phyloP scores from a whole-genome alignment of 164 flowering plant species.

The Vitis rupestris region DNA sequence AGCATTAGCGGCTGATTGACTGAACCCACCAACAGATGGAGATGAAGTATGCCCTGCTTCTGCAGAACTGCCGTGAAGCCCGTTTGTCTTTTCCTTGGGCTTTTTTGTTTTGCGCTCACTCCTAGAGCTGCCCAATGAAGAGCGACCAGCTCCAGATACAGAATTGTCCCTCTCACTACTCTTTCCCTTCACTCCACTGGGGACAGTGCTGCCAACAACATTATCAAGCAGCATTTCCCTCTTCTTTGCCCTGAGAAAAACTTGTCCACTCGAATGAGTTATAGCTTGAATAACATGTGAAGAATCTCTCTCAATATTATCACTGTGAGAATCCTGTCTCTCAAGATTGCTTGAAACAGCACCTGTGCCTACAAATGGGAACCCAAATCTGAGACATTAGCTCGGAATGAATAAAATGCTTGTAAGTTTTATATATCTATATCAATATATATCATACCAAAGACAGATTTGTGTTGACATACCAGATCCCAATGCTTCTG shows the following conservation, averaged over 20 bases:
- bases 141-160: slow-evolving; percentile 7
- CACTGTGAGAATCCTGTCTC: slow-evolving; percentile 12
- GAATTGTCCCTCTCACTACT: slow-evolving; percentile 29
- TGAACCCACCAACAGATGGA: slow-evolving; percentile 21
- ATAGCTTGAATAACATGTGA: slow-evolving; percentile 9
- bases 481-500: slow-evolving; percentile 46
- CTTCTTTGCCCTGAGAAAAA: slow-evolving; percentile 18
- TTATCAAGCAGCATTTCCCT: slow-evolving; percentile 29
- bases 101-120: slow-evolving; percentile 27
- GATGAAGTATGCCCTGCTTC: slow-evolving; percentile 25
- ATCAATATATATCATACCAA: background rate
- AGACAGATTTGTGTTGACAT: background rate
- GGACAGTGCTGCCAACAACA: slow-evolving; percentile 21
- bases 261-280: slow-evolving; percentile 13
- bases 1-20: slow-evolving; percentile 19
- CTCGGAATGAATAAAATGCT: background rate
- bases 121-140: slow-evolving; percentile 15
- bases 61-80: slow-evolving; percentile 24
- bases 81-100: slow-evolving; percentile 29
- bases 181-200: slow-evolving; percentile 24
- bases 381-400: background rate
- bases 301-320: slow-evolving; percentile 16
- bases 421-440: background rate
- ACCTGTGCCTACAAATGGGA: slow-evolving; percentile 14
- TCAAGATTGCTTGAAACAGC: slow-evolving; percentile 20